Evolutionary conservation across 1,139 yeast genomes (phyloP), one percentile per base, ranked within the genome.

Genomic region (Blastobotrys elegans): DNA sequence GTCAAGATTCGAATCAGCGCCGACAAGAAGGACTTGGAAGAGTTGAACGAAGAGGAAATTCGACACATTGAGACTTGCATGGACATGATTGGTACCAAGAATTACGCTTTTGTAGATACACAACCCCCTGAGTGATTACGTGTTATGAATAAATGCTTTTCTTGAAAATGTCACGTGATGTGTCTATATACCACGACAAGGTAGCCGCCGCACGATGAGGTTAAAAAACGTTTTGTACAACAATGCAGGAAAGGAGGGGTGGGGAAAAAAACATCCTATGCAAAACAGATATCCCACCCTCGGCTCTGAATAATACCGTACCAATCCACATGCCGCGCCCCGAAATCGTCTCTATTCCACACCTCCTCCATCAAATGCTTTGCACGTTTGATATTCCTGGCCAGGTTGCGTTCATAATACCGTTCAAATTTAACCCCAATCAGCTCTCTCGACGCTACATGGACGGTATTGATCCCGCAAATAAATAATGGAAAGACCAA

Each of bases 211-310:
- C n/a, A n/a, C n/a, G n/a, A n/a, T n/a, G n/a, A n/a, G n/a, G n/a
- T n/a, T n/a, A n/a, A n/a, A n/a, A n/a, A n/a, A n/a, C n/a, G n/a
- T n/a, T n/a, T n/a, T n/a, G n/a, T n/a, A n/a, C n/a, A n/a, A n/a
- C n/a, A n/a, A n/a, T n/a, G n/a, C n/a, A n/a, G n/a, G n/a, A 16
- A 27, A 31, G 31, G 31, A 40, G 17, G 30, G 21, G 37, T 22
- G 13, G 16, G 21, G 37, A 35, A 30, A n/a, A 20, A 35, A 34
- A 24, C 27, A 30, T 26, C 27, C 34, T 30, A 78, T 2, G 92
- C 94, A 71, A 85, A 84, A 63, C 84, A 82, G 45, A 85, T 70
- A 60, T 84, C 87, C 94, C 92, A 84, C 4, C 85, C 88, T 45
- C 84, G 66, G 8, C 74, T 75, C 52, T 79, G 77, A 36, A 85